Base-by-base conservation (phyloP, 2,329 filamentous ascomycete genomes). In the Pestalotiopsis sp. region DNA sequence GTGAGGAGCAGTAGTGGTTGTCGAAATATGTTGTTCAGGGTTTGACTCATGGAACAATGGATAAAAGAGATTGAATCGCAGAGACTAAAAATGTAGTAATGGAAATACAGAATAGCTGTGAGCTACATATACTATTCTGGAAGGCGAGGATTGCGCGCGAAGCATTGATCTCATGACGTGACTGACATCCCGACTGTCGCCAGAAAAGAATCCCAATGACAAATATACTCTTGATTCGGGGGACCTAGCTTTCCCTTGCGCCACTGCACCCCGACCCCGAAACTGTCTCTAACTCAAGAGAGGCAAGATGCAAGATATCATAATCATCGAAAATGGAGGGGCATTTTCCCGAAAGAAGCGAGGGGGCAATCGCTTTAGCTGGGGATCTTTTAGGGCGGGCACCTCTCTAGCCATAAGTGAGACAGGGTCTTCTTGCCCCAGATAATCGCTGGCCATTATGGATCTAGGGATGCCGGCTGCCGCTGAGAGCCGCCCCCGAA, bases 1-100 rank as follows among this genome's bases (percentile, higher is more conserved):
- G 64, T 58, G 30, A 66, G 3, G 55, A 59, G 55, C 3, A 66
- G 39, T 22, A 66, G 35, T 9, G 64, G 52, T 48, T 66, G 52
- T 44, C 57, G 58, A 55, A 44, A 13, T 38, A 40, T 24, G 17
- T 20, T 61, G 11, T 13, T 56, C n/a, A 65, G 24, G 9, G 26
- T n/a, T 35, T 65, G 62, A 44, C 44, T 55, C 62, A 65, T 65
- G 2, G n/a, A 39, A 39, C n/a, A 39, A 17, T 14, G 5, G 56
- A 7, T 30, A 30, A 30, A 30, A 30, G 30, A 30, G 30, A 9
- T 30, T 35, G 30, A 35, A 35, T 9, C 2, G 30, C 30, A 9
- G 1, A 35, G 7, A 35, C 30, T 35, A 35, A 35, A 35, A 35
- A 35, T 35, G 30, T 9, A 35, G 30, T 35, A 35, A 35, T 35